Base-by-base conservation (phyloP, 2,329 filamentous ascomycete genomes). In the Pyrenochaeta sp. region DNA sequence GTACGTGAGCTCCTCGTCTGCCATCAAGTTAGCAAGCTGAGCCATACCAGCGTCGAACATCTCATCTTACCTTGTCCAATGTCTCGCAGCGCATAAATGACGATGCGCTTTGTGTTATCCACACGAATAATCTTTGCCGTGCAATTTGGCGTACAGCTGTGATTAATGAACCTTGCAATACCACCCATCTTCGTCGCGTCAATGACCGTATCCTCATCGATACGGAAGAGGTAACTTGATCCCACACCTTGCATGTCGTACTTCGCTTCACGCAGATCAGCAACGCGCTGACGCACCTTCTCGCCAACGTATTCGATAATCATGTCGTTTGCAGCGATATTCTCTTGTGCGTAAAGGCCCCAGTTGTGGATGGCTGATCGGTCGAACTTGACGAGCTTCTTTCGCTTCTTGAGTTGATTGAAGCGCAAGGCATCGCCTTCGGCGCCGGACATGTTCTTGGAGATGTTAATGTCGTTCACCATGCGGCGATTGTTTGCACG, bases 281-380 rank as follows among this genome's bases (percentile, higher is more conserved):
- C 93, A 59, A 99, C 95, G 73, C 96, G 92, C 79, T 99, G 95
- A 56, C 95, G 88, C 37, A 99, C 93, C 78, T 97, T 95, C 80
- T 99, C 95, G 59, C 95, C 95, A 10, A 99, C 95, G 75, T 99
- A 99, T 80, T 99, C 95, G 73, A 99, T 99, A 76, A 99, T 99
- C 93, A 99, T 97, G 79, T 99, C 95, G 77, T 97, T 96, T 76
- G 94, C 93, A 59, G 91, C 87, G 64, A 99, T 99, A 74, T 96
- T 95, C 80, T 99, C 95, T 84, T 97, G 94, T 3, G 95, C 93
- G 74, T 99, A 99, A 28, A 99, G 82, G 28, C 95, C 95, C 95
- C 95, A 99, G 72, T 97, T 98, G 80, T 99, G 95, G 70, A 99
- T 99, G 45, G 95, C 95, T 51, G 95, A 99, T 44, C 95, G 88